phyloP scores from a whole-genome alignment of 768 basidiomycete genomes.

The Pulveroboletus frians region DNA sequence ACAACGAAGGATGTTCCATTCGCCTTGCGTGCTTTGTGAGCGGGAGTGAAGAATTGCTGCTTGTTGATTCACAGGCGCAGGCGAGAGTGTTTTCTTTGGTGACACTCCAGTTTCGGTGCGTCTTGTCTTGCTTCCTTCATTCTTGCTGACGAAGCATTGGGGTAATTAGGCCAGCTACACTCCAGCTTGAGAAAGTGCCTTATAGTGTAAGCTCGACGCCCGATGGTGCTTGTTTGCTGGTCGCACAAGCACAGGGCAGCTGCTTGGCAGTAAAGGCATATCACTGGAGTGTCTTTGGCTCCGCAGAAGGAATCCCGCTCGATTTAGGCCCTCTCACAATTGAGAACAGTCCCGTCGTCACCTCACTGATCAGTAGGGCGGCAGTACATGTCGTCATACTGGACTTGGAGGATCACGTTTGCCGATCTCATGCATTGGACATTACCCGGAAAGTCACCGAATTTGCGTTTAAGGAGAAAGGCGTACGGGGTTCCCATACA shows the following conservation, averaged over 20 bases:
- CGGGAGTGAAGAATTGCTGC: constrained; percentile 49
- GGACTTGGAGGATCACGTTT: constrained; percentile 28
- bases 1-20: constrained; percentile 23
- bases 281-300: constrained; percentile 58
- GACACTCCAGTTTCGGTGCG: constrained; percentile 51
- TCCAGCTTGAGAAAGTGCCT: constrained; percentile 36
- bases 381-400: constrained; percentile 43
- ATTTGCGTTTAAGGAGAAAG: constrained; percentile 50
- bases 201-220: constrained; percentile 25
- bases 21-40: constrained; percentile 40
- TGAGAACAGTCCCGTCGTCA: constrained; percentile 31
- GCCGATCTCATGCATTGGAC: constrained; percentile 44
- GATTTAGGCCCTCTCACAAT: constrained; percentile 13
- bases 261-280: constrained; percentile 32
- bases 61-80: constrained; percentile 41
- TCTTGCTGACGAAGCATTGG: not conserved
- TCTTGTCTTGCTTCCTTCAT: not conserved
- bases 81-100: constrained; percentile 50
- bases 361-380: constrained; percentile 41
- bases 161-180: constrained; percentile 40
- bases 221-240: constrained; percentile 10
- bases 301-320: constrained; percentile 39
- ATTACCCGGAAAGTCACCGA: constrained; percentile 55
- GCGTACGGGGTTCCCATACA: constrained; percentile 11
- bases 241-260: too few relatives aligned